phyloP scores from a whole-genome alignment of 345 rosid genomes.

The Dipteronia dyeriana region DNA sequence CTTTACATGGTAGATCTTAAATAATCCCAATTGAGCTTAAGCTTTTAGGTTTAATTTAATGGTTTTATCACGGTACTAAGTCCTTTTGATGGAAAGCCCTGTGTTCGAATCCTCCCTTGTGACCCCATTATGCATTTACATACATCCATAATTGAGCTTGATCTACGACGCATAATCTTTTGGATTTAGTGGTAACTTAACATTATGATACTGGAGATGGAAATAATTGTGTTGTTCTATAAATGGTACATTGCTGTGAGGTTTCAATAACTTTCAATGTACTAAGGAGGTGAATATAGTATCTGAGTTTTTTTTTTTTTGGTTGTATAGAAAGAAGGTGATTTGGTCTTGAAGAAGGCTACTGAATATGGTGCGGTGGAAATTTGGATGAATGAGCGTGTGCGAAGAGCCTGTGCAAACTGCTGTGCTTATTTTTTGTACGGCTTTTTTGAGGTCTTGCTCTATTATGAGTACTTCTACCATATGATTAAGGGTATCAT shows the following conservation, averaged over 20 bases:
- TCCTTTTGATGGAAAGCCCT: not conserved
- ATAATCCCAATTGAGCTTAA: too few species aligned
- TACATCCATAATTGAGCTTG: not conserved
- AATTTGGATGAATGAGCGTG: slow-evolving; percentile 98
- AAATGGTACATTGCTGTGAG: not conserved
- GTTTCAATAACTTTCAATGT: not conserved
- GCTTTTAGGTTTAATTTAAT: not conserved
- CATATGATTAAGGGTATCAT: slow-evolving; percentile 33
- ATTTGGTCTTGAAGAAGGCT: slow-evolving; percentile 93
- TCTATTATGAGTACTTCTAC: slow-evolving; percentile 36
- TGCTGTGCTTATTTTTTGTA: slow-evolving; percentile 92
- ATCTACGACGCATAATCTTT: not conserved
- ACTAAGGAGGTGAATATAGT: not conserved
- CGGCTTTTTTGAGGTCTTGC: slow-evolving; percentile 86
- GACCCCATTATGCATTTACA: not conserved
- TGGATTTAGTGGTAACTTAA: not conserved
- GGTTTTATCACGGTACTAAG: not conserved
- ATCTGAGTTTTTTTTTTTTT: slow-evolving; percentile 15
- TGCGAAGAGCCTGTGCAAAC: slow-evolving; percentile 90
- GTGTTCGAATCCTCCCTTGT: not conserved
- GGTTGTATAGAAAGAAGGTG: slow-evolving; percentile 57
- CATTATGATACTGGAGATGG: not conserved
- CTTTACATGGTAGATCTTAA: not conserved
- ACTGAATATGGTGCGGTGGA: slow-evolving; percentile 95
- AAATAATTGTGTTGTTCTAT: not conserved